Percentiles rank a stretch among this genome's conserved stretches.
Conservation (phyloP, 169 alveolate genomes). For the Plasmodium malariae region DNA sequence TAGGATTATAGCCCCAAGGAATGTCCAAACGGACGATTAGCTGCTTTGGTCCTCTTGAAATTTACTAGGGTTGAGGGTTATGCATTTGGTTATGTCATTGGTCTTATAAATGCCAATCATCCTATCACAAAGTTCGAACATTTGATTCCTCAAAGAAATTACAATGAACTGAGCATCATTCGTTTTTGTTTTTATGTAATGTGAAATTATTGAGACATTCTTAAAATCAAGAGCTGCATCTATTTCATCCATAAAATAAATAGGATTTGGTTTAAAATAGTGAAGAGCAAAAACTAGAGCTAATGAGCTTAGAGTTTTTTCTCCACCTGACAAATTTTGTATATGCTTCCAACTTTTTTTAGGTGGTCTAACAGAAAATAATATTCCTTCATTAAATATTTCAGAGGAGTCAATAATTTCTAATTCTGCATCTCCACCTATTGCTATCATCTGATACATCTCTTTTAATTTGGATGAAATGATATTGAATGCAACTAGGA, state of each 20-base stretch:
- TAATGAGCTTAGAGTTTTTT: constrained; percentile 97
- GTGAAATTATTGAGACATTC: constrained; percentile 94
- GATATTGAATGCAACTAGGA: constrained; percentile 86
- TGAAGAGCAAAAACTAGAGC: constrained; percentile 99
- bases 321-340: constrained; percentile 97
- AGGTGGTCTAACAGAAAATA: constrained; percentile 97
- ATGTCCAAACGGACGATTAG: too few species aligned
- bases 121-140: constrained; percentile 96
- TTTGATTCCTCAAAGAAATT: constrained; percentile 95
- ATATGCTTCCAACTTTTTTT: constrained; percentile 98
- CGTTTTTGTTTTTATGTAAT: constrained; percentile 92
- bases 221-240: constrained; percentile 99
- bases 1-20: background rate
- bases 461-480: constrained; percentile 91
- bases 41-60: too few species aligned
- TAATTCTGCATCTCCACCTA: constrained; percentile 99
- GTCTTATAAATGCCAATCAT: constrained; percentile 96
- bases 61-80: constrained; percentile 51
- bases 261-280: constrained; percentile 98
- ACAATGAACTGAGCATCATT: constrained; percentile 98
- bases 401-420: constrained; percentile 97
- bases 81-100: constrained; percentile 91
- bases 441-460: constrained; percentile 92
- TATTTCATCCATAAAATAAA: constrained; percentile 99
- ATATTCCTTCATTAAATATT: constrained; percentile 98